Percentiles rank a stretch among this genome's conserved stretches.
Conservation (phyloP, 257 asterid species). For the Solanum neorickii region DNA sequence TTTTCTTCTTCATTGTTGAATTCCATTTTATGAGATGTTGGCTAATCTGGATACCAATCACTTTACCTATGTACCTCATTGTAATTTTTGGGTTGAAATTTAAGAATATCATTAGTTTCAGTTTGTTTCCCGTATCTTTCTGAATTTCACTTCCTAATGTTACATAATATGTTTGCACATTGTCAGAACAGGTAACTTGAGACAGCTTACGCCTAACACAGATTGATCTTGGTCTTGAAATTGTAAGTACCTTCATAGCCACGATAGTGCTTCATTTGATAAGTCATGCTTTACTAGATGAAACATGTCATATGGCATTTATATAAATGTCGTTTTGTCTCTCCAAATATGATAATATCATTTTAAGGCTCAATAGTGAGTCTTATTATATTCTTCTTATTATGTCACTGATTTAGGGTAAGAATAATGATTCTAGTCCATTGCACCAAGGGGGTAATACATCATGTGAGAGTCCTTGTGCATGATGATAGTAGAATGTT, state of each 20-base stretch:
- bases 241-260: too few species aligned
- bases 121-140: background rate
- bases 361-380: too few species aligned
- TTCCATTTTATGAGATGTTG: background rate
- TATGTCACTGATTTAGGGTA: too few species aligned
- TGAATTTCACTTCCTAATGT: conserved; percentile 28
- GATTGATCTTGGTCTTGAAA: conserved; percentile 25
- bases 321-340: background rate
- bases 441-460: too few species aligned
- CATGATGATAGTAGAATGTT: too few species aligned
- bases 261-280: background rate
- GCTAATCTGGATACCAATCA: background rate
- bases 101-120: background rate
- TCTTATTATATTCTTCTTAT: too few species aligned
- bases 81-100: background rate
- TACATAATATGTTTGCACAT: conserved; percentile 77
- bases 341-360: background rate
- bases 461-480: too few species aligned
- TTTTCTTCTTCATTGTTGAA: background rate
- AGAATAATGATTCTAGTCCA: too few species aligned
- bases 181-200: conserved; percentile 75
- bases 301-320: background rate
- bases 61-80: background rate
- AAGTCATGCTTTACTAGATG: background rate
- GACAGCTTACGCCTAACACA: conserved; percentile 90